Evolutionary conservation across 2,329 filamentous ascomycete species (phyloP).

Genomic region (Claviceps paspali): DNA sequence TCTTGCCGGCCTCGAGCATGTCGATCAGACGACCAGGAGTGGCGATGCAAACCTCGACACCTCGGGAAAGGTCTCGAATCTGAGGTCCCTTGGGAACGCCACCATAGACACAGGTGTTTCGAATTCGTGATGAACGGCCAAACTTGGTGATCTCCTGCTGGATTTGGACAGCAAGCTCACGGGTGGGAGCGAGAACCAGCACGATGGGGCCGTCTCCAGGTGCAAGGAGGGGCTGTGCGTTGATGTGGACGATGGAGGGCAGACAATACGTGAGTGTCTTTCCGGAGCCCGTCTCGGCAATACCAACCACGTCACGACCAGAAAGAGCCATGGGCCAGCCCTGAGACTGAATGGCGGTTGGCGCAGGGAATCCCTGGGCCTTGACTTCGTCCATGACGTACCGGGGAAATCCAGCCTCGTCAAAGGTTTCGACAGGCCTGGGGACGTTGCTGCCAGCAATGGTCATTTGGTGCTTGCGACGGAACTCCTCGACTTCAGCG

Average conservation of each 20-base stretch:
- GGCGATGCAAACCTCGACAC: constrained; percentile 97
- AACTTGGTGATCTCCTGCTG: constrained; percentile 98
- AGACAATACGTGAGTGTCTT: constrained; percentile 98
- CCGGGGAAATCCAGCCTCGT: constrained; percentile 89
- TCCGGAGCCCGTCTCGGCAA: constrained; percentile 96
- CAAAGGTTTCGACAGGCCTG: constrained; percentile 90
- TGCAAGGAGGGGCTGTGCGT: constrained; percentile 89
- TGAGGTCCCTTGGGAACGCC: constrained; percentile 97
- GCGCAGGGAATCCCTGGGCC: constrained; percentile 85
- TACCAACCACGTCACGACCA: constrained; percentile 95
- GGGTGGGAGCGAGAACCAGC: constrained; percentile 85
- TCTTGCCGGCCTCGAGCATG: constrained; percentile 96
- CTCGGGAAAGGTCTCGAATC: constrained; percentile 84
- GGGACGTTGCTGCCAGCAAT: constrained; percentile 69
- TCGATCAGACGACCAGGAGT: constrained; percentile 96
- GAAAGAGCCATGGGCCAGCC: constrained; percentile 99
- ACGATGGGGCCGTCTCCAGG: constrained; percentile 95
- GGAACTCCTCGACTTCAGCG: constrained; percentile 77
- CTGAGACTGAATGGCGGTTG: constrained; percentile 93
- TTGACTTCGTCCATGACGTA: constrained; percentile 99
- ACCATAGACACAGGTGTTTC: constrained; percentile 97
- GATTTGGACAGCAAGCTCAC: constrained; percentile 96
- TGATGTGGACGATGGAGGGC: constrained; percentile 97
- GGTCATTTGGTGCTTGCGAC: constrained; percentile 70
- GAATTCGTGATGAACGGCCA: constrained; percentile 91